Conservation (phyloP, 2,329 filamentous ascomycete genomes). For the Monosporascus sp. region DNA sequence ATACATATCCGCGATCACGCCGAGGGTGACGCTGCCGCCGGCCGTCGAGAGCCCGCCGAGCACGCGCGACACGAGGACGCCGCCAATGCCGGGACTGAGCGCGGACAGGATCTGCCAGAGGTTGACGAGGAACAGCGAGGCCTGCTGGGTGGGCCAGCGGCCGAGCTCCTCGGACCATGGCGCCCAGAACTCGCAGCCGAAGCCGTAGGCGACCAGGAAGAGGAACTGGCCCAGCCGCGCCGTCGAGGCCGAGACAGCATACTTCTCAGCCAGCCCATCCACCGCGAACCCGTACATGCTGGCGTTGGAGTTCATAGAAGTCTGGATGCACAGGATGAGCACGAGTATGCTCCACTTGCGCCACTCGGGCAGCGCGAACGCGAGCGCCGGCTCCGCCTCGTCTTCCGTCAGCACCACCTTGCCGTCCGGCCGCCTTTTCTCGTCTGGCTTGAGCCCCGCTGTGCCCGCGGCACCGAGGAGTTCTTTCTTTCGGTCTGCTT, state of each 20-base stretch:
- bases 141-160: conserved; percentile 67
- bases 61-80: conserved; percentile 62
- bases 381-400: no score
- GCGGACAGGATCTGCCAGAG: conserved; percentile 66
- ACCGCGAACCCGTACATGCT: conserved; percentile 65
- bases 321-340: conserved; percentile 63
- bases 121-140: conserved; percentile 67
- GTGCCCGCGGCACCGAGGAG: no score
- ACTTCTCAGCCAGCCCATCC: conserved; percentile 57
- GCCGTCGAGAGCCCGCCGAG: conserved; percentile 64
- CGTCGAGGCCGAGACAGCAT: conserved; percentile 57
- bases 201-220: conserved; percentile 73
- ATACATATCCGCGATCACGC: conserved; percentile 69
- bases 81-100: conserved; percentile 63
- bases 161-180: conserved; percentile 80
- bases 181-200: conserved; percentile 81
- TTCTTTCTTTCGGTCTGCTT: no score
- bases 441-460: no score
- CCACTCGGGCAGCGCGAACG: no score
- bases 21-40: conserved; percentile 64
- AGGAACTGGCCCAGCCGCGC: conserved; percentile 68
- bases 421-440: no score
- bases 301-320: conserved; percentile 73
- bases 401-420: no score
- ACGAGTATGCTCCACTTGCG: conserved; percentile 61